Conservation (phyloP, 2,329 filamentous ascomycete genomes). For the Aquanectria penicillioides region DNA sequence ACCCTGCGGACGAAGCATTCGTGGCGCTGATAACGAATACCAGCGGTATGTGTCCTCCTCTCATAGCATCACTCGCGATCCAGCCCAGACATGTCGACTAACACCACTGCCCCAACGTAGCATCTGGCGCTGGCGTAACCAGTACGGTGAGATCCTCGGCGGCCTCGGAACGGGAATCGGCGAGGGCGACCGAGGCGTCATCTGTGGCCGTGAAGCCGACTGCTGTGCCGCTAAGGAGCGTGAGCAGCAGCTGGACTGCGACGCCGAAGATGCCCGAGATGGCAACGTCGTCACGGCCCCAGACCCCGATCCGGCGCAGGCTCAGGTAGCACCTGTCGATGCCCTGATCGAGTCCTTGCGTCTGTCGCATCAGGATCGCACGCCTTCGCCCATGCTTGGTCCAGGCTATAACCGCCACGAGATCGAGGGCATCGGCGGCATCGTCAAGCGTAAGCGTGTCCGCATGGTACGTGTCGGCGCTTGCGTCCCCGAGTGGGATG, state of each 20-base stretch:
- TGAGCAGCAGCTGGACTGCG: constrained; percentile 86
- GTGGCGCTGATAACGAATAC: constrained; percentile 68
- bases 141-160: constrained; percentile 83
- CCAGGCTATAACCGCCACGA: constrained; percentile 87
- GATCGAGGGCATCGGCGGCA: constrained; percentile 89
- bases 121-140: constrained; percentile 90
- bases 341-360: constrained; percentile 45
- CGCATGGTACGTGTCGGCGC: constrained; percentile 83
- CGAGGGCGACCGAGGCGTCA: constrained; percentile 87
- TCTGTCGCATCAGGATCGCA: constrained; percentile 47
- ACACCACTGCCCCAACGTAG: constrained; percentile 48
- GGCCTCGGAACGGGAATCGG: constrained; percentile 88
- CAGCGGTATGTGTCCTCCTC: constrained; percentile 58
- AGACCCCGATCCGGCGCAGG: constrained; percentile 22
- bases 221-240: constrained; percentile 83
- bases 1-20: constrained; percentile 80
- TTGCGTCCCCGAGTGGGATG: constrained; percentile 86
- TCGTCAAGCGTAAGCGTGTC: constrained; percentile 88
- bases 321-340: constrained; percentile 36
- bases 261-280: constrained; percentile 76
- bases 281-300: constrained; percentile 35
- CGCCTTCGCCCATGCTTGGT: constrained; percentile 63
- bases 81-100: background rate
- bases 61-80: background rate
- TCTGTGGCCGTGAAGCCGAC: constrained; percentile 80